Evolutionary conservation across 2,329 filamentous ascomycete species (phyloP), one percentile per base, ranked within the genome.

Genomic region (Botrytis tulipae): DNA sequence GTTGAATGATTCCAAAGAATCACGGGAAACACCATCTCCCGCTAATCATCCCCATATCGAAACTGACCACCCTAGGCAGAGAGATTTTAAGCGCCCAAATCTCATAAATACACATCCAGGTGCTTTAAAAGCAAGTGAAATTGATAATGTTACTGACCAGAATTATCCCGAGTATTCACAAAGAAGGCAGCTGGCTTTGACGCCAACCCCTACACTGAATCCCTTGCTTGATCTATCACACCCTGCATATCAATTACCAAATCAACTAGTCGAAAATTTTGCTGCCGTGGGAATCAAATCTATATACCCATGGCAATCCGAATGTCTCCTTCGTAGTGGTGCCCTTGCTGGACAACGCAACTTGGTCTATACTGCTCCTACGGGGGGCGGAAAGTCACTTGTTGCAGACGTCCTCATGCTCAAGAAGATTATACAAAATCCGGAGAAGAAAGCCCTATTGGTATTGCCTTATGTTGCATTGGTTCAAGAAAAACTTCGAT

Each of bases 241-340:
- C 80, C 84, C 87, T 1, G 83, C 83, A 57, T 95, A 94, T 82
- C 87, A 84, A 14, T 84, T 95, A 22, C 89, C 91, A 4, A 76
- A 82, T 0, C 82, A 84, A 37, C 83, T 94, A 57, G 87, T 92
- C 4, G 82, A 84, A 29, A 94, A 94, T 78, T 87, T 94, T 78
- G 85, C 85, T 66, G 82, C 84, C 0, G 84, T 92, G 57, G 92
- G 92, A n/a, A 91, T 95, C 73, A 87, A 85, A 59, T 87, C 87
- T 76, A 94, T 94, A 74, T 94, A 94, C 78, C 90, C 91, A 3
- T 95, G 92, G 92, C 92, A 94, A 81, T 91, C 91, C 69, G 89
- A 90, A 73, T 95, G 92, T 78, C 84, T 95, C 12, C 84, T 91
- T 71, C 89, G 89, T 0, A 89, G 88, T 5, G 91, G 91, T 0